These are phyloP conservation scores for Leccinum ochraceum DNA, from an alignment of 768 basidiomycete species.

Conservation along the genomic window DNA sequence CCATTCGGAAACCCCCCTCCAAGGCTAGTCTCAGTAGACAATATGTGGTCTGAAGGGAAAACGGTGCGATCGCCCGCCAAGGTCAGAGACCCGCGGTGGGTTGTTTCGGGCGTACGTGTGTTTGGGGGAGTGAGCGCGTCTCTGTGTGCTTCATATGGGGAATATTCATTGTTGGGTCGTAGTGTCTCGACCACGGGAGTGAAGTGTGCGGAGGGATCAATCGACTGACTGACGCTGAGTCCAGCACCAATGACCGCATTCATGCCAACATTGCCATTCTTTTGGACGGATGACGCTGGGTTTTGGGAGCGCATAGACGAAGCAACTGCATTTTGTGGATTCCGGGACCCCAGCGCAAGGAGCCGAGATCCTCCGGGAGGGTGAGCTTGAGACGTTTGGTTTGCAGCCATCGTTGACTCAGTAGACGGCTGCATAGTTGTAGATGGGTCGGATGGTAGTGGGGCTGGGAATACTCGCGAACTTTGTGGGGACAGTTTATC, in stretches of 20 bases:
- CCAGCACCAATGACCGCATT: slow-evolving; percentile 14
- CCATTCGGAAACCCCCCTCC: slow-evolving; percentile 20
- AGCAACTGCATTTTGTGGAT: slow-evolving; percentile 20
- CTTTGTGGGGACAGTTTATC: slow-evolving; percentile 26
- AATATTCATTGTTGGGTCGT: slow-evolving; percentile 41
- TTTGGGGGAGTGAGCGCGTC: slow-evolving; percentile 10
- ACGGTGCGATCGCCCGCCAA: slow-evolving; percentile 23
- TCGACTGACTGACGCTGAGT: slow-evolving; percentile 11
- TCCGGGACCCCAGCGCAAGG: slow-evolving; percentile 39
- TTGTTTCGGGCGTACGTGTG: slow-evolving; percentile 19
- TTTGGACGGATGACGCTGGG: slow-evolving; percentile 25
- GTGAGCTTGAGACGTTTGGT: slow-evolving; percentile 37
- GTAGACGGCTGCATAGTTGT: slow-evolving; percentile 26
- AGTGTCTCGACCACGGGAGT: slow-evolving; percentile 12
- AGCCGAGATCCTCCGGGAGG: slow-evolving; percentile 44
- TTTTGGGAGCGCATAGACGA: slow-evolving; percentile 27
- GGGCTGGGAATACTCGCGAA: slow-evolving; percentile 40
- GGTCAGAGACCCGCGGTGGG: slow-evolving; percentile 20
- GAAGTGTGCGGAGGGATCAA: slow-evolving; percentile 21
- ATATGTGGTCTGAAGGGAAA: slow-evolving; percentile 26
- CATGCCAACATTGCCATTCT: slow-evolving; percentile 18
- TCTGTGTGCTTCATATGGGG: slow-evolving; percentile 55
- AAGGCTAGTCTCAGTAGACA: slow-evolving; percentile 16
- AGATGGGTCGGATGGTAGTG: slow-evolving; percentile 25
- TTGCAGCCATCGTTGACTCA: slow-evolving; percentile 45